Conservation (phyloP, 2,329 filamentous ascomycete genomes). For the Chaetoscypha palmicola region DNA sequence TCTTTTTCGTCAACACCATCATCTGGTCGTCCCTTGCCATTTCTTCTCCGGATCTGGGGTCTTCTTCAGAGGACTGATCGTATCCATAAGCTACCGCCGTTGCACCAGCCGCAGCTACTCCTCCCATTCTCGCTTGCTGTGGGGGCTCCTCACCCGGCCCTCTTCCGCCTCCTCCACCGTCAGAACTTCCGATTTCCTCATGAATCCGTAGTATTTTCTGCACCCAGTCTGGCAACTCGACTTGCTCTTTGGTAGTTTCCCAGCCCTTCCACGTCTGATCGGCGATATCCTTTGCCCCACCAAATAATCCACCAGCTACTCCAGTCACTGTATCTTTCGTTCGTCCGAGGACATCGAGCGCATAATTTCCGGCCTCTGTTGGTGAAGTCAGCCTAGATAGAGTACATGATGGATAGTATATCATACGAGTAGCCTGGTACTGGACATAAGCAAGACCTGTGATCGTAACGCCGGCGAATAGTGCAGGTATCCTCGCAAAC, state of each 20-base stretch:
- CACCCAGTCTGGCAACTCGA: slow-evolving; percentile 71
- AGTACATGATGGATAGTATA: not conserved
- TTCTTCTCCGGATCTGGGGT: slow-evolving; percentile 53
- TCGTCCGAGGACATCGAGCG: slow-evolving; percentile 65
- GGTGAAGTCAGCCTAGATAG: not conserved
- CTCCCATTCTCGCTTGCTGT: slow-evolving; percentile 52
- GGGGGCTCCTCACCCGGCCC: slow-evolving; percentile 42
- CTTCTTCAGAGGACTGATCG: slow-evolving; percentile 60
- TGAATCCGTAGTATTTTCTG: slow-evolving; percentile 61
- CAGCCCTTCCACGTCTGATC: slow-evolving; percentile 75
- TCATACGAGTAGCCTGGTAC: slow-evolving; percentile 83
- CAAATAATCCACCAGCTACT: slow-evolving; percentile 63
- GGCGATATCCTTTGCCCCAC: slow-evolving; percentile 65
- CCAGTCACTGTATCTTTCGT: slow-evolving; percentile 65
- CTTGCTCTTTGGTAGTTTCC: slow-evolving; percentile 73
- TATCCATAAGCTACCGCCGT: slow-evolving; percentile 75
- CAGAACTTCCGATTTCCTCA: slow-evolving; percentile 47
- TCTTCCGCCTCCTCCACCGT: slow-evolving; percentile 31
- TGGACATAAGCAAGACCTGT: slow-evolving; percentile 88
- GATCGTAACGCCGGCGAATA: slow-evolving; percentile 84
- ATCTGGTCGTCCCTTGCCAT: slow-evolving; percentile 89
- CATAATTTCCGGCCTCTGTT: slow-evolving; percentile 67
- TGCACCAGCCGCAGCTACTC: slow-evolving; percentile 56
- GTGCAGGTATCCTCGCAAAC: slow-evolving; percentile 77
- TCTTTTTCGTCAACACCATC: slow-evolving; percentile 98